phyloP scores from a whole-genome alignment of 2,329 filamentous ascomycete species.

The Ophiostoma quercus region DNA sequence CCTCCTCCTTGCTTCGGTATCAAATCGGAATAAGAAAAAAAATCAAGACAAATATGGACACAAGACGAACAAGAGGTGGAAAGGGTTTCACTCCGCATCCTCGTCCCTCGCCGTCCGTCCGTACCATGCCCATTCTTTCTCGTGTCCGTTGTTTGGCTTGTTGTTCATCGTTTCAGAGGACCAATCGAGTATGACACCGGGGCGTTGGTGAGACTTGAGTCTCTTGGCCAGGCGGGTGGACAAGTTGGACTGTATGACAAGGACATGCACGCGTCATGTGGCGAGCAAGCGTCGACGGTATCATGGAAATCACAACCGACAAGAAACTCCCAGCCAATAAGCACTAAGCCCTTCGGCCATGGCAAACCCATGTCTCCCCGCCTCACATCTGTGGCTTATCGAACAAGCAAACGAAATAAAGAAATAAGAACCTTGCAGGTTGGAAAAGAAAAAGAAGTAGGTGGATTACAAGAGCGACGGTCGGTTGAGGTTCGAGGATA shows the following conservation, averaged over 20 bases:
- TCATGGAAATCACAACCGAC: conserved; percentile 24
- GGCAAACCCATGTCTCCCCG: conserved; percentile 17
- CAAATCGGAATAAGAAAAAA: conserved; percentile 18
- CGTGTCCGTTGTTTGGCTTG: conserved; percentile 14
- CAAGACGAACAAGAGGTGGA: conserved; percentile 11
- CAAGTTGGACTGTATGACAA: background rate
- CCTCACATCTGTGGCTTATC: conserved; percentile 12
- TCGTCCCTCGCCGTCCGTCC: conserved; percentile 6
- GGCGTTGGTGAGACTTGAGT: conserved; percentile 3
- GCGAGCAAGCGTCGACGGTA: conserved; percentile 20
- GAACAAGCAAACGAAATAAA: conserved; percentile 18
- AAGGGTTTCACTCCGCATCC: conserved; percentile 17
- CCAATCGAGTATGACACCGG: conserved; percentile 25
- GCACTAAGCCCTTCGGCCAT: conserved; percentile 15
- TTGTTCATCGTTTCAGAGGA: conserved; percentile 23
- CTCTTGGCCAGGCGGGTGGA: background rate
- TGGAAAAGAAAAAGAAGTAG: conserved; percentile 16
- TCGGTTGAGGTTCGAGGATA: conserved; percentile 16
- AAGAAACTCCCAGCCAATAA: conserved; percentile 27
- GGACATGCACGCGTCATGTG: background rate
- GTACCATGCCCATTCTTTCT: conserved; percentile 15
- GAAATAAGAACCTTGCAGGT: conserved; percentile 17
- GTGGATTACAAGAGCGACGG: conserved; percentile 21
- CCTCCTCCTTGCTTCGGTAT: conserved; percentile 23
- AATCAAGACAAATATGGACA: conserved; percentile 11